Conservation (phyloP, 441 rosid species). For the Populus tomentosa region DNA sequence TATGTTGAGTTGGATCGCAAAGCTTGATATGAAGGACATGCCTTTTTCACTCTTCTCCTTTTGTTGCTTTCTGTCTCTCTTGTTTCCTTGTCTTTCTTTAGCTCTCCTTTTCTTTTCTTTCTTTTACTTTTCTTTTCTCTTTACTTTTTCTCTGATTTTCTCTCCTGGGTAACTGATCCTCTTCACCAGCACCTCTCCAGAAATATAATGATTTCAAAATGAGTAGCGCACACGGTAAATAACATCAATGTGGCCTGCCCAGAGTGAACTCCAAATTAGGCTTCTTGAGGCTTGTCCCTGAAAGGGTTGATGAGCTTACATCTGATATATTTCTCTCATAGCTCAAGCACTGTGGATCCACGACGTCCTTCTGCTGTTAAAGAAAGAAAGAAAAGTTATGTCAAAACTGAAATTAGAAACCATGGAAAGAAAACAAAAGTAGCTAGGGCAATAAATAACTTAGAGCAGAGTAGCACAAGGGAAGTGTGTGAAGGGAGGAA, state of each 20-base stretch:
- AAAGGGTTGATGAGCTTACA: slow-evolving; percentile 59
- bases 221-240: slow-evolving; percentile 27
- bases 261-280: slow-evolving; percentile 93
- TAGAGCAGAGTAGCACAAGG: slow-evolving; percentile 14
- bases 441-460: slow-evolving; percentile 7
- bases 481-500: slow-evolving; percentile 27
- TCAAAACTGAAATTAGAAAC: neutral
- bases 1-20: slow-evolving; percentile 40
- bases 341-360: slow-evolving; percentile 65
- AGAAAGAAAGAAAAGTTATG: neutral
- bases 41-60: slow-evolving; percentile 27
- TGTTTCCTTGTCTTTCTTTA: slow-evolving; percentile 75
- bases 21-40: slow-evolving; percentile 32
- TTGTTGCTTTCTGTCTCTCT: slow-evolving; percentile 76
- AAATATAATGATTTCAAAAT: slow-evolving; percentile 43
- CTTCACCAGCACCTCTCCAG: slow-evolving; percentile 27
- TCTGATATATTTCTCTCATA: slow-evolving; percentile 68
- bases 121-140: slow-evolving; percentile 23
- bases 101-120: slow-evolving; percentile 32
- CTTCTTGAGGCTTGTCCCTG: slow-evolving; percentile 72
- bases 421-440: slow-evolving; percentile 4
- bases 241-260: slow-evolving; percentile 63
- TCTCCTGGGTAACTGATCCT: slow-evolving; percentile 48
- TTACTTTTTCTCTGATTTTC: slow-evolving; percentile 20
- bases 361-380: slow-evolving; percentile 44